phyloP scores from a whole-genome alignment of 139 green algal species.

The Tetradesmus lagerheimii region DNA sequence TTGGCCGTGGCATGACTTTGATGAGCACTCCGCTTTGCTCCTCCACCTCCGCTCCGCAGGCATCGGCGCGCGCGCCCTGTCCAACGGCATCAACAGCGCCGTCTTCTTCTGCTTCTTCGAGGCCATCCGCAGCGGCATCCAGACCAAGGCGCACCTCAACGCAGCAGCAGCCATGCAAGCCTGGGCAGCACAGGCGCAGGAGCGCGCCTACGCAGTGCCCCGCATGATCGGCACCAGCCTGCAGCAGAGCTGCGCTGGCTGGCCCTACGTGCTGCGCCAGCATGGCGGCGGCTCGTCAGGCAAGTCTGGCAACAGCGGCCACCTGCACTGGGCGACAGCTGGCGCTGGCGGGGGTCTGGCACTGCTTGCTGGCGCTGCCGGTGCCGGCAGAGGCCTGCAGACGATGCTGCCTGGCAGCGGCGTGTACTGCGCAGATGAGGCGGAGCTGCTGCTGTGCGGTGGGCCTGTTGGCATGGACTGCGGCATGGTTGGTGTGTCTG shows the following conservation, averaged over 20 bases:
- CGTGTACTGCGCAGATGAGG: slow-evolving; percentile 11
- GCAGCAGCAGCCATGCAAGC: neutral
- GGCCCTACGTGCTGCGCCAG: neutral
- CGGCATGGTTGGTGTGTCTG: neutral
- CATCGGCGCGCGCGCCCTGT: slow-evolving; percentile 76
- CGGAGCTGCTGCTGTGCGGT: slow-evolving; percentile 1
- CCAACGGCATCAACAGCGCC: slow-evolving; percentile 88
- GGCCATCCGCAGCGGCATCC: slow-evolving; percentile 65
- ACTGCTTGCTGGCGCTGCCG: neutral
- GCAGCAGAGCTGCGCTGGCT: neutral
- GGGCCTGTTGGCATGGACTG: neutral
- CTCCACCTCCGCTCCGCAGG: slow-evolving; percentile 41
- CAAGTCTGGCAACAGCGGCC: neutral
- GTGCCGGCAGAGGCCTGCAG: neutral
- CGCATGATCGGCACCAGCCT: slow-evolving; percentile 5
- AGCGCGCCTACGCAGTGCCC: neutral
- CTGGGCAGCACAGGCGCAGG: slow-evolving; percentile 32
- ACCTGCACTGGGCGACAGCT: slow-evolving; percentile 21
- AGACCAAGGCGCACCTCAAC: neutral
- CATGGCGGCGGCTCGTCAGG: neutral
- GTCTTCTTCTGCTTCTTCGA: slow-evolving; percentile 94
- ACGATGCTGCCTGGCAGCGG: neutral
- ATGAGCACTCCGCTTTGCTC: neutral
- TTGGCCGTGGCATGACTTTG: neutral
- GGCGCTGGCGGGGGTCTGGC: neutral